Percentiles rank a stretch among this genome's conserved stretches.
phyloP scores from a whole-genome alignment of 345 rosid species.

The Iberis pinnata region DNA sequence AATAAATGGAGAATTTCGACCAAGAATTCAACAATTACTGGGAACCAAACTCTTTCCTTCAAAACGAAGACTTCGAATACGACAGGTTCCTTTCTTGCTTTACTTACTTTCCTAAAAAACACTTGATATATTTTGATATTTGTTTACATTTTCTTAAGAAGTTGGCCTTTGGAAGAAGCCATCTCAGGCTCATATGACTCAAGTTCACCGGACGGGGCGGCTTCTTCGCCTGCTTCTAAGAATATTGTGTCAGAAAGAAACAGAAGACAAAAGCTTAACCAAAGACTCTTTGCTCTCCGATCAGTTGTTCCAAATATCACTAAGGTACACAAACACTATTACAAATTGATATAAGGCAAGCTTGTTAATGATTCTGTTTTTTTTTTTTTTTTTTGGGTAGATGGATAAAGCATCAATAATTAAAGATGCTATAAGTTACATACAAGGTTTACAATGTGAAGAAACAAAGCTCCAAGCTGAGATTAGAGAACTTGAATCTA shows the following conservation, averaged over 20 bases:
- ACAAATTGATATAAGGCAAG: too few species aligned
- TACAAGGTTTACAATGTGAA: conserved; percentile 73
- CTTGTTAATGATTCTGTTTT: neutral
- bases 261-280: conserved; percentile 82
- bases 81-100: conserved; percentile 30
- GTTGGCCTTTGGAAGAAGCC: conserved; percentile 52
- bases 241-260: conserved; percentile 88
- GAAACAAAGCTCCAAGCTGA: conserved; percentile 62
- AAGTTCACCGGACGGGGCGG: conserved; percentile 89
- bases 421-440: conserved; percentile 87
- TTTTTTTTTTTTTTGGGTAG: too few species aligned
- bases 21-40: conserved; percentile 54
- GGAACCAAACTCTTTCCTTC: conserved; percentile 56
- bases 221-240: conserved; percentile 70
- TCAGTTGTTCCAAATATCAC: conserved; percentile 93
- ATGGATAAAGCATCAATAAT: conserved; percentile 99
- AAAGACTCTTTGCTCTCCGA: conserved; percentile 78
- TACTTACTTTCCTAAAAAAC: neutral
- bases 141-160: conserved; percentile 11
- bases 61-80: conserved; percentile 49
- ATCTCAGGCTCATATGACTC: conserved; percentile 69
- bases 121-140: conserved; percentile 2
- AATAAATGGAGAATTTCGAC: conserved; percentile 31
- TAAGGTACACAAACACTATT: too few species aligned
- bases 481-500: conserved; percentile 68